A percentile compares a stretch with the other conserved stretches of the same genome.
Conservation (phyloP, 176 grass and related monocot genomes). For the Bolboschoenus planiculmis region DNA sequence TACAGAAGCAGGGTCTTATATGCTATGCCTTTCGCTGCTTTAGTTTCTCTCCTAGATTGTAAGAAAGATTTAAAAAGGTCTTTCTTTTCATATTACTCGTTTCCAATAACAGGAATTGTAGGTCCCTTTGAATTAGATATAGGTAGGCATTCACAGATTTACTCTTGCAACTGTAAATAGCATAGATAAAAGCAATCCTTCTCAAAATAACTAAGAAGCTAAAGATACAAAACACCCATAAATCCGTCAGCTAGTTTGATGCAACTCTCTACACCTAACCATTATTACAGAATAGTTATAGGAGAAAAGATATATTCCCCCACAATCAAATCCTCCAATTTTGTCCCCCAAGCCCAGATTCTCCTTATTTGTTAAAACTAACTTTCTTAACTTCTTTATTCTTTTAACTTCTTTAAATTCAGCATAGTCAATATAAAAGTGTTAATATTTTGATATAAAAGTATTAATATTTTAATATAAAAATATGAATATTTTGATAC, state of each 20-base stretch:
- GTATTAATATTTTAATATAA: too few species aligned
- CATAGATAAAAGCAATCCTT: background rate
- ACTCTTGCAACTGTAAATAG: background rate
- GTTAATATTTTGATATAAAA: too few species aligned
- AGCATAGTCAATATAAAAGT: too few species aligned
- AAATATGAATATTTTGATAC: too few species aligned
- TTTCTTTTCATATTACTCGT: background rate
- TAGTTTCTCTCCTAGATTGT: too few species aligned
- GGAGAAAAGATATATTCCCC: background rate
- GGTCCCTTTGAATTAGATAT: background rate
- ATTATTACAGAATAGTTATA: background rate
- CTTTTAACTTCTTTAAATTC: too few species aligned
- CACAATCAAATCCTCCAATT: too few species aligned
- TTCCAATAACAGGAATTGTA: background rate
- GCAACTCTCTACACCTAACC: background rate
- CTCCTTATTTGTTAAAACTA: too few species aligned
- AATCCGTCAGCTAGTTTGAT: background rate
- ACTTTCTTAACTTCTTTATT: too few species aligned
- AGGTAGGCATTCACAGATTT: background rate
- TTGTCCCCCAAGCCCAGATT: too few species aligned
- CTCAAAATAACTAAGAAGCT: background rate
- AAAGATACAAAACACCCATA: background rate
- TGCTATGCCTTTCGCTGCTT: too few species aligned
- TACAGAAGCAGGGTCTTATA: background rate
- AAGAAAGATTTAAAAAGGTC: background rate